Base-by-base conservation (phyloP, 2,329 filamentous ascomycete genomes). In the Phialocephala sp. region DNA sequence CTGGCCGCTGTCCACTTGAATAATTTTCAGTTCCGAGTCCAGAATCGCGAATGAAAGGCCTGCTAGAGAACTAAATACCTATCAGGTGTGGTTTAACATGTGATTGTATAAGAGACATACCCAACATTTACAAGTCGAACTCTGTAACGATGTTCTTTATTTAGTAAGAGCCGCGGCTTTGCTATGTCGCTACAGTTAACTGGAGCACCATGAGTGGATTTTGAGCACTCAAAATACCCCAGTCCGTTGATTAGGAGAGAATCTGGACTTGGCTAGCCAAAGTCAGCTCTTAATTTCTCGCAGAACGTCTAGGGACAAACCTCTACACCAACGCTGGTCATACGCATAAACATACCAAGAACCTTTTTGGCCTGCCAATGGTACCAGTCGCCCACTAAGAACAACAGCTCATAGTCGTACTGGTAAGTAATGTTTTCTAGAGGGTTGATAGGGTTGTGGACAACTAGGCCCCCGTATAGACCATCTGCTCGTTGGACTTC, bases 371-470 rank as follows among this genome's bases (percentile, higher is more conserved):
- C 79, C 8, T 77, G 69, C 11, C 76, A 74, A 69, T 83, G 81
- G 69, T 83, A 83, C 81, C 81, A 83, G 67, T 83, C 82, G 5
- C 81, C 80, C 20, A 82, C 73, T 14, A 84, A 72, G 22, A 84
- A 73, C 22, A 82, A 66, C 15, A 79, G 63, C 52, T 83, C 82
- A 41, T 79, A 75, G 1, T 78, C 72, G 59, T 79, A 79, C 5
- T 63, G 45, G 57, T 72, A 73, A 43, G 47, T 68, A 65, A 65
- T 35, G 64, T 69, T 57, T 32, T 73, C 65, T 15, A 72, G 66
- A 6, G 68, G 69, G 20, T 70, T 64, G 9, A 65, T 70, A 22
- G 66, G 73, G 6, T 76, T 68, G 69, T 83, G 81, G 18, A 83
- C 75, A 8, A 83, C 72, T 8, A 83, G 64, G 5, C 79, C 80